Evolutionary conservation across 2,329 filamentous ascomycete species (phyloP).

Genomic region (Ciborinia camelliae): DNA sequence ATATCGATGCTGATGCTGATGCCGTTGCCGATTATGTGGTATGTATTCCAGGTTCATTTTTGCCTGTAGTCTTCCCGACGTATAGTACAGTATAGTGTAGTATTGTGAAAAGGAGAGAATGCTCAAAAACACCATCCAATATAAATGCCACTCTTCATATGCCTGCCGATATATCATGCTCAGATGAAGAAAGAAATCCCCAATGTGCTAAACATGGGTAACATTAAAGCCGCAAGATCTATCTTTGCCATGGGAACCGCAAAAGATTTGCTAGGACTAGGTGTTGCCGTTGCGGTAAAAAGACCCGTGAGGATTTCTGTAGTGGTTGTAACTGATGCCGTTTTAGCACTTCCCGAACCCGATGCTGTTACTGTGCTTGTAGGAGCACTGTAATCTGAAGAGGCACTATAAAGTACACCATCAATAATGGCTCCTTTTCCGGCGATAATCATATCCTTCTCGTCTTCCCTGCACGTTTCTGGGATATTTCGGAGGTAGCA

Average conservation of each 20-base stretch:
- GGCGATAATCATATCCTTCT: slow-evolving; percentile 46
- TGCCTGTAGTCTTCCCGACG: neutral
- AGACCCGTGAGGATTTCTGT: slow-evolving; percentile 37
- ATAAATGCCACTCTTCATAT: neutral
- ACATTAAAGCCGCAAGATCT: neutral
- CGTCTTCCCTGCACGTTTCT: slow-evolving; percentile 51
- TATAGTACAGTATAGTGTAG: neutral
- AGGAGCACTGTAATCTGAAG: slow-evolving; percentile 41
- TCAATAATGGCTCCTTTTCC: slow-evolving; percentile 57
- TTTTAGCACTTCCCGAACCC: slow-evolving; percentile 19
- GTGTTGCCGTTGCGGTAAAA: slow-evolving; percentile 37
- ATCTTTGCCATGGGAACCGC: neutral
- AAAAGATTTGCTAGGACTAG: slow-evolving; percentile 25
- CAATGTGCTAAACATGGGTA: slow-evolving; percentile 6
- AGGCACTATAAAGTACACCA: slow-evolving; percentile 51
- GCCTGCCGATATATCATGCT: neutral
- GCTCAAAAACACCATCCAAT: neutral
- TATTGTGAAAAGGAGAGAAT: neutral
- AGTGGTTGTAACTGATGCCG: slow-evolving; percentile 31
- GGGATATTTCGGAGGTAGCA: slow-evolving; percentile 60
- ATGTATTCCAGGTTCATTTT: neutral
- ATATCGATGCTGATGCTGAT: neutral
- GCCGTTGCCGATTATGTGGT: neutral
- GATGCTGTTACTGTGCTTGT: slow-evolving; percentile 23
- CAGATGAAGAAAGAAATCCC: slow-evolving; percentile 3